phyloP scores from a whole-genome alignment of 2,329 filamentous ascomycete genomes.

The Botrytis elliptica region DNA sequence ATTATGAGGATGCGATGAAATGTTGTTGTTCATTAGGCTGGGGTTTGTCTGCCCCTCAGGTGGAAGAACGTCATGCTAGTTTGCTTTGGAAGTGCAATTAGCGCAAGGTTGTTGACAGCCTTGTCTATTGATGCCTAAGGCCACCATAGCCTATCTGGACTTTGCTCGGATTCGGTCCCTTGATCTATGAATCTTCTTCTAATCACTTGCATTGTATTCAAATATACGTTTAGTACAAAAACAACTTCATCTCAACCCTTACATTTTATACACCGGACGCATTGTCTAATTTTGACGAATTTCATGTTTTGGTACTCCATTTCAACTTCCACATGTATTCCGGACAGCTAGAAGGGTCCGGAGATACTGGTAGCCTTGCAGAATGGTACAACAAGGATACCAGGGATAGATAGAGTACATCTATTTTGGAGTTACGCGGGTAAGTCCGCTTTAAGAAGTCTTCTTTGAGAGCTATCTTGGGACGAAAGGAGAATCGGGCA shows the following conservation, averaged over 20 bases:
- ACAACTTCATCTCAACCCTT: not conserved
- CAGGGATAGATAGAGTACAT: not conserved
- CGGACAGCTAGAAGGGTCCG: not conserved
- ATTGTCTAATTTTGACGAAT: not conserved
- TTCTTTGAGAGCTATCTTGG: not conserved
- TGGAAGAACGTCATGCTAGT: conserved; percentile 1
- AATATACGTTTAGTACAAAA: not conserved
- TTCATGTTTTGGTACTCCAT: not conserved
- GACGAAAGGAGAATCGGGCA: not conserved
- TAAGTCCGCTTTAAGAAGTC: not conserved
- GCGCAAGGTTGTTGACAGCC: not conserved
- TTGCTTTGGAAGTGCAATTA: not conserved
- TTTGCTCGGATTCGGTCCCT: not conserved
- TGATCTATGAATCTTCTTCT: not conserved
- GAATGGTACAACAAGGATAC: not conserved
- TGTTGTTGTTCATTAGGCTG: not conserved
- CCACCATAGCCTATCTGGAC: not conserved
- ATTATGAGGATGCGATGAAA: not conserved
- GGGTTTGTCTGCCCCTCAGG: not conserved
- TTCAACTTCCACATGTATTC: not conserved
- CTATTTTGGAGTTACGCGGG: not conserved
- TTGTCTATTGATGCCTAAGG: not conserved
- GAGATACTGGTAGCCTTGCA: conserved; percentile 11
- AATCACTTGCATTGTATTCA: not conserved
- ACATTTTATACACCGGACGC: not conserved